Base-by-base conservation (phyloP, 2,329 filamentous ascomycete genomes). In the Fusarium coffeatum region DNA sequence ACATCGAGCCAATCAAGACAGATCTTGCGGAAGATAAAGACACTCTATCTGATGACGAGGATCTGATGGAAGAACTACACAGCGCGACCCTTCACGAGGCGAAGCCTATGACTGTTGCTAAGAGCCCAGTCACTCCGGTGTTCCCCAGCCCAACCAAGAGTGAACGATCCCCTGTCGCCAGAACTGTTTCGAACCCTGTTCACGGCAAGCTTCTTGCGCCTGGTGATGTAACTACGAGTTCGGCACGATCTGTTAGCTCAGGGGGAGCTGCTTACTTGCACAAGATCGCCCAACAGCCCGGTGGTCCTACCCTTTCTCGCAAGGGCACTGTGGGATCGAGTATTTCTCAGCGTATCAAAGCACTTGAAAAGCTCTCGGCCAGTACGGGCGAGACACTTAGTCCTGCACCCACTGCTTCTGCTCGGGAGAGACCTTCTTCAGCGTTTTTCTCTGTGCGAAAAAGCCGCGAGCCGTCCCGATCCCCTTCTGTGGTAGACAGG, bases 261-360 rank as follows among this genome's bases (percentile, higher is more conserved):
- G 86, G 88, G 5, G 86, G 88, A 23, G 83, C 87, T 10, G 85
- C 86, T 15, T 88, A 84, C 71, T 73, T 88, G 59, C 86, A 87
- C 71, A 87, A 83, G 63, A 81, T 87, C 49, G 83, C 82, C 10
- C 87, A 86, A 67, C 87, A 88, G 72, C 80, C 83, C 30, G 78
- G 77, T 46, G 80, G 79, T 16, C 77, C 86, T 16, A 85, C 86
- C 54, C 76, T 91, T 51, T 82, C 86, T 48, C 79, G 77, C 59
- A 97, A 94, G 78, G 86, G 90, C 70, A 96, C 93, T 74, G 88
- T 98, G 25, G 94, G 93, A 10, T 94, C 92, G 11, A 94, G 93
- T 72, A 98, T 99, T 65, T 97, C 95, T 5, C 93, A 95, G 78
- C 91, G 96, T 43, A 98, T 98, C 78, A 97, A 97, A 80, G 94